phyloP scores from a whole-genome alignment of 2,329 filamentous ascomycete species.

The Nannizziopsis arthrosporioides region DNA sequence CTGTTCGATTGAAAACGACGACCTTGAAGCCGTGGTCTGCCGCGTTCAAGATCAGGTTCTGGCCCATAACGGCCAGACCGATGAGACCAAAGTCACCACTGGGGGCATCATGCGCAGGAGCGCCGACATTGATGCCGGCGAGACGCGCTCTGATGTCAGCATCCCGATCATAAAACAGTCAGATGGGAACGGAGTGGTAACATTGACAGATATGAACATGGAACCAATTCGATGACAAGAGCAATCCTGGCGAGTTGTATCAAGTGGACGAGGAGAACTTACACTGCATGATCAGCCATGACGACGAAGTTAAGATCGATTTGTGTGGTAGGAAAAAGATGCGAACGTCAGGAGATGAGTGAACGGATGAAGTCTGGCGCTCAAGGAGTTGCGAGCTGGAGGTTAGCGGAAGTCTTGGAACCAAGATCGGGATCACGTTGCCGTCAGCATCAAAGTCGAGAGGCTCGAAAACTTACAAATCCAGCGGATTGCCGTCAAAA shows the following conservation, averaged over 20 bases:
- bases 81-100: slow-evolving; percentile 87
- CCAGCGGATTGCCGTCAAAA: too few relatives aligned
- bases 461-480: too few relatives aligned
- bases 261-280: slow-evolving; percentile 1
- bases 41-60: slow-evolving; percentile 84
- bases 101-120: slow-evolving; percentile 41
- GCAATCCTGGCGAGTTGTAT: background rate
- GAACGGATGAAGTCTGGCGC: too few relatives aligned
- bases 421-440: too few relatives aligned
- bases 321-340: background rate
- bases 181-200: background rate
- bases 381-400: too few relatives aligned
- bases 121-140: slow-evolving; percentile 60
- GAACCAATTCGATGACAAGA: background rate
- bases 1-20: slow-evolving; percentile 96
- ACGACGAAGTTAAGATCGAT: background rate
- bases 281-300: slow-evolving; percentile 15
- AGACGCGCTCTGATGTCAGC: slow-evolving; percentile 40
- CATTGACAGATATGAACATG: background rate
- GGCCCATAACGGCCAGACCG: slow-evolving; percentile 80
- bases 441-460: too few relatives aligned
- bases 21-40: slow-evolving; percentile 91
- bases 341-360: too few relatives aligned
- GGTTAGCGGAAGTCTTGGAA: too few relatives aligned
- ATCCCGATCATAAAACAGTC: background rate